A percentile compares a stretch with the other conserved stretches of the same genome.
These are phyloP conservation scores for Lagenaria siceraria DNA, from an alignment of 306 rosid genomes.

Conservation along the genomic window DNA sequence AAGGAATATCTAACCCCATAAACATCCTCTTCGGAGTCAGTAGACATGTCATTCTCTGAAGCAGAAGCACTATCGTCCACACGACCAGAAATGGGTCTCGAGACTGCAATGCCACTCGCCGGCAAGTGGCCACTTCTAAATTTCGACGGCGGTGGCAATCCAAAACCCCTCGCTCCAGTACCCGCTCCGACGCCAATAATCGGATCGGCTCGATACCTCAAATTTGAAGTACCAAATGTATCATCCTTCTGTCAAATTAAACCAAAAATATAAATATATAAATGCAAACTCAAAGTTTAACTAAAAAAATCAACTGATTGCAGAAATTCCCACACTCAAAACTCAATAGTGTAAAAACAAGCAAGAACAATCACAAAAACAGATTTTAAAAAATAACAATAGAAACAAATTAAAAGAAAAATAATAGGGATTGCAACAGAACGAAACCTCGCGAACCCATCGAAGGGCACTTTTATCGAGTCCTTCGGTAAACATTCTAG, in stretches of 20 bases:
- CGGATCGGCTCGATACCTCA: constrained; percentile 57
- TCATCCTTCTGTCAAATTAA: constrained; percentile 33
- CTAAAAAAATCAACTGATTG: not conserved
- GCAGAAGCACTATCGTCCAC: constrained; percentile 43
- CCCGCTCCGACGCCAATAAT: constrained; percentile 28
- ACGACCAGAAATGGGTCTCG: constrained; percentile 21
- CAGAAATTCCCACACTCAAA: constrained; percentile 10
- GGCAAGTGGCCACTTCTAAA: constrained; percentile 91
- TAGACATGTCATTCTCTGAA: constrained; percentile 46
- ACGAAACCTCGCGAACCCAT: constrained; percentile 75
- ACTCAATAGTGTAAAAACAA: not conserved
- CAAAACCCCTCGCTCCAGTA: constrained; percentile 45
- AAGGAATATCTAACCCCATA: constrained; percentile 66
- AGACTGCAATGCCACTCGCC: constrained; percentile 41
- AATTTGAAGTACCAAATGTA: constrained; percentile 22
- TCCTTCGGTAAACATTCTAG: constrained; percentile 75
- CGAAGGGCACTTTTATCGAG: constrained; percentile 74
- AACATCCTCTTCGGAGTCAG: constrained; percentile 62
- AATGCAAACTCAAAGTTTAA: not conserved
- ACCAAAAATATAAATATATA: not conserved
- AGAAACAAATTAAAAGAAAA: not conserved
- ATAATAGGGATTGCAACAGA: not conserved
- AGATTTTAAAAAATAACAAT: not conserved
- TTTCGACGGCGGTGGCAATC: constrained; percentile 72
- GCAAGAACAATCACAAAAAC: not conserved